Evolutionary conservation across 2,329 filamentous ascomycete genomes (phyloP).

Genomic region (Coniochaeta ligniaria): DNA sequence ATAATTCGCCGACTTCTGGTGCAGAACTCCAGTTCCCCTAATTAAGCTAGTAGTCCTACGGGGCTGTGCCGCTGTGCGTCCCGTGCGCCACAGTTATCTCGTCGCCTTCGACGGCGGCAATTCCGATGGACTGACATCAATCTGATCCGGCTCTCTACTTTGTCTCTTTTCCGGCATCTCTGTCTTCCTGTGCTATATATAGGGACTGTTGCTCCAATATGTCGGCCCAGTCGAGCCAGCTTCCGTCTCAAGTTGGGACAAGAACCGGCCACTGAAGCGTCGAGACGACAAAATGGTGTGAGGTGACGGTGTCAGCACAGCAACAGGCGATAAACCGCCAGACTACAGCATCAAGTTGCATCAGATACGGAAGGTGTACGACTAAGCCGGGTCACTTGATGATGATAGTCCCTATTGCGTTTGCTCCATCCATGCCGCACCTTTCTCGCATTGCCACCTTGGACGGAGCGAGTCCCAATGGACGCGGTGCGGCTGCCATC

Average conservation of each 20-base stretch:
- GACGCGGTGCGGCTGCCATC: not conserved
- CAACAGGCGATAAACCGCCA: not conserved
- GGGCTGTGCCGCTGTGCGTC: not conserved
- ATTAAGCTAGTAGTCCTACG: not conserved
- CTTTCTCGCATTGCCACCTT: not conserved
- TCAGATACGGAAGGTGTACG: not conserved
- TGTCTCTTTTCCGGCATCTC: not conserved
- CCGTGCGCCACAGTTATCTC: not conserved
- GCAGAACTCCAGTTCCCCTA: not conserved
- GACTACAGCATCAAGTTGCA: not conserved
- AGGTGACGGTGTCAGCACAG: not conserved
- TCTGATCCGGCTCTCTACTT: not conserved
- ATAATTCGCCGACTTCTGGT: not conserved
- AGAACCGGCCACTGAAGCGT: not conserved
- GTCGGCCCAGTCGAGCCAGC: not conserved
- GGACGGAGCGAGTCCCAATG: not conserved
- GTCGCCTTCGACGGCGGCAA: not conserved
- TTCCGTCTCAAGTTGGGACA: not conserved
- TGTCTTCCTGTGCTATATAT: not conserved
- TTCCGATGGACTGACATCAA: not conserved
- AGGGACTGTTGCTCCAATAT: not conserved
- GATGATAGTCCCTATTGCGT: not conserved
- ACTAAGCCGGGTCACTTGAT: not conserved
- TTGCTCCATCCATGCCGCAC: not conserved
- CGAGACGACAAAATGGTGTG: not conserved